These are phyloP conservation scores for Eurotiales sp. DNA, from an alignment of 2,329 filamentous ascomycete genomes.

Conservation along the genomic window DNA sequence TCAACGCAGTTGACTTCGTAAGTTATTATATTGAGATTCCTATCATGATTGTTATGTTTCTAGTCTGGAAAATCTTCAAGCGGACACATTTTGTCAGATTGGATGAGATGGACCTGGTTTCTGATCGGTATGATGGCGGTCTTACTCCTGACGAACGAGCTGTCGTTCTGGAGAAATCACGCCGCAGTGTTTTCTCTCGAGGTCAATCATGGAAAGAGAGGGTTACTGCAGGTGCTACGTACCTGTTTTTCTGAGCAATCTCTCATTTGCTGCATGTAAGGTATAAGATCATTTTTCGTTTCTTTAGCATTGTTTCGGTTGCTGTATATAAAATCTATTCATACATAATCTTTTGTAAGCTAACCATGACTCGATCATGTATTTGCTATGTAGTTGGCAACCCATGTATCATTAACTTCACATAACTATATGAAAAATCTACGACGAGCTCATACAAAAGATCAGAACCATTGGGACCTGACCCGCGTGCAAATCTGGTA, in stretches of 20 bases:
- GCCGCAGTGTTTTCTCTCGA: constrained; percentile 14
- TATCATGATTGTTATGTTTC: constrained; percentile 54
- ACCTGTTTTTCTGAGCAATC: constrained; percentile 33
- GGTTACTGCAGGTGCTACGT: constrained; percentile 33
- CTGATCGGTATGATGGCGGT: constrained; percentile 36
- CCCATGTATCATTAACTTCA: no score
- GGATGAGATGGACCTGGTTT: constrained; percentile 50
- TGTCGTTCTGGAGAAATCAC: constrained; percentile 6
- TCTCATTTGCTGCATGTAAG: background rate
- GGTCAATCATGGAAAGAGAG: constrained; percentile 21
- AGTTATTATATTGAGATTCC: constrained; percentile 62
- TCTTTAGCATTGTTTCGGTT: background rate
- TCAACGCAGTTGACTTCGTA: constrained; percentile 58
- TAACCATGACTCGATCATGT: background rate
- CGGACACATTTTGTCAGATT: constrained; percentile 43
- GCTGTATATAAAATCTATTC: background rate
- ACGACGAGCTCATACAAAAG: no score
- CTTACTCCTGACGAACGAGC: constrained; percentile 11
- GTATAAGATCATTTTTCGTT: background rate
- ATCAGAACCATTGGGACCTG: no score
- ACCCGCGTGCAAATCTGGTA: no score
- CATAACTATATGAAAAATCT: no score
- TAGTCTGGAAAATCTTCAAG: constrained; percentile 54
- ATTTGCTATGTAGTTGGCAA: no score
- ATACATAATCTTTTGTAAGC: no score